Percentiles rank a stretch among this genome's conserved stretches.
These are phyloP conservation scores for Mariannaea sp. DNA, from an alignment of 2,329 filamentous ascomycete genomes.

Conservation along the genomic window DNA sequence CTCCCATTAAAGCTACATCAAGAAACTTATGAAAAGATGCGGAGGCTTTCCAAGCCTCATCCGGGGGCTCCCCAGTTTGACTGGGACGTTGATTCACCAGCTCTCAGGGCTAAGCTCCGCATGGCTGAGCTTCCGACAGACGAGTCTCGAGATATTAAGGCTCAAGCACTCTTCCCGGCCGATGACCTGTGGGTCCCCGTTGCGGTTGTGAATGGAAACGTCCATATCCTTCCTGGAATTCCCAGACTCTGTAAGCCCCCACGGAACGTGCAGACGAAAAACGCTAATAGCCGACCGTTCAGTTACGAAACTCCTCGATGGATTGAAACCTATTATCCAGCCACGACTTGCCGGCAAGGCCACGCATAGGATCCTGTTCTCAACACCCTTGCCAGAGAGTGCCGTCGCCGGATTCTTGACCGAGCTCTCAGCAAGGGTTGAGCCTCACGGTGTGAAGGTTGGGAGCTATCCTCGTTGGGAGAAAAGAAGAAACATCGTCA, in stretches of 20 bases:
- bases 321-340: conserved; percentile 71
- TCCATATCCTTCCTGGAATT: conserved; percentile 91
- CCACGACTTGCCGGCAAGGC: conserved; percentile 79
- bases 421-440: conserved; percentile 74
- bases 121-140: conserved; percentile 91
- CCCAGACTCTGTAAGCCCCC: conserved; percentile 70
- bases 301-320: conserved; percentile 77
- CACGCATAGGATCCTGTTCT: conserved; percentile 77
- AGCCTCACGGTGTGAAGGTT: conserved; percentile 81
- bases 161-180: conserved; percentile 78
- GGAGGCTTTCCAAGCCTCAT: conserved; percentile 73
- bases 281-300: conserved; percentile 18
- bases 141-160: conserved; percentile 62
- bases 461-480: conserved; percentile 95
- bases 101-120: conserved; percentile 78
- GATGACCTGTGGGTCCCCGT: conserved; percentile 92
- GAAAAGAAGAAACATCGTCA: conserved; percentile 86
- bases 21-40: conserved; percentile 81
- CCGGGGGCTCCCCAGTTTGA: conserved; percentile 75
- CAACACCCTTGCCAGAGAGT: conserved; percentile 87
- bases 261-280: neutral
- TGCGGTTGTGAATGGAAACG: conserved; percentile 85
- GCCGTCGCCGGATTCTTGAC: conserved; percentile 82
- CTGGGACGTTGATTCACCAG: conserved; percentile 82
- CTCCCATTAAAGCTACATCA: conserved; percentile 79